Base-by-base conservation (phyloP, 306 rosid genomes). In the Quercus dentata region DNA sequence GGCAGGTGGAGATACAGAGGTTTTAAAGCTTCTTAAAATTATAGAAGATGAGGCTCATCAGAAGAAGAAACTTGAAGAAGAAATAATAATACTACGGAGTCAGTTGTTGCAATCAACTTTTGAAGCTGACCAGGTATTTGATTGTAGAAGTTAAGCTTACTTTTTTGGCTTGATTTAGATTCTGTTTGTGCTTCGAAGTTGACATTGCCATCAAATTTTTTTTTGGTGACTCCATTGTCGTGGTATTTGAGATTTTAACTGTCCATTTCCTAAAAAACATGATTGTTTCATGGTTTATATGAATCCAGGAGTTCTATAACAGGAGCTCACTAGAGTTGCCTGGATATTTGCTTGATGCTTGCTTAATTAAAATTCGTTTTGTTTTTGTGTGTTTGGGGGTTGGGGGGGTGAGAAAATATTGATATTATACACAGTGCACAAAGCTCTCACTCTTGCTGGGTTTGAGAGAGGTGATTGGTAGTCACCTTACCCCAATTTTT, bases 71-170 rank as follows among this genome's bases (percentile, higher is more conserved):
- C 94, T 89, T 76, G 99, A 91, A 88, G 98, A 96, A 86, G 99
- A 96, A 84, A 79, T 91, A 72, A 83, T 96, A 81, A 83, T 93
- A 72, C 79, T 96, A 76, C 87, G 89, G 77, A 96, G 97, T 82
- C 97, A 93, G 83, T 76, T 96, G 84, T 78, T 89, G 88, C 98
- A 96, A 85, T 74, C 86, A 77, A 91, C 87, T 76, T 85, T 87
- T 85, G 99, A 93, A 90, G 92, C 94, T 86, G 97, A 91, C 57
- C 97, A 93, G 97, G 99, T 96, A 83, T 46, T 82, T 73, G 44
- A 73, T 59, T 33, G 55, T 46, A 27, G 41, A 77, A 46, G 41
- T 80, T 74, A 71, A 49, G 33, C 46, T 14, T 78, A 30, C 68
- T 46, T 20, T 23, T 44, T 33, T 3, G 67, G 67, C 31, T 74